Percentiles rank a stretch among this genome's conserved stretches.
These are phyloP conservation scores for Shiraia sp. DNA, from an alignment of 2,329 filamentous ascomycete genomes.

Conservation along the genomic window DNA sequence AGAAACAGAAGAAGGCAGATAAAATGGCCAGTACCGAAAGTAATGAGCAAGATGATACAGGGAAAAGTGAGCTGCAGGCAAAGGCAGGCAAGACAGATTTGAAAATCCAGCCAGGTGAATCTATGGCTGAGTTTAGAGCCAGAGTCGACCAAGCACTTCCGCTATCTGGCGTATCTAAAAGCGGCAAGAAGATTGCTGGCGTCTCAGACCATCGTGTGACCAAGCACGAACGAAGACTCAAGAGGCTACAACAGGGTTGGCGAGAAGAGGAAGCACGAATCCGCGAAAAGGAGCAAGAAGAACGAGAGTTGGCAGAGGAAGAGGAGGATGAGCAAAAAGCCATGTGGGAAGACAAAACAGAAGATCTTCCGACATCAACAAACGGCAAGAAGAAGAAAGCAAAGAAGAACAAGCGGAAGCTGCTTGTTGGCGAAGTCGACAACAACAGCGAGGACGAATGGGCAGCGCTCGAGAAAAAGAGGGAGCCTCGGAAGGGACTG, in stretches of 20 bases:
- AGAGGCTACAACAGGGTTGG: conserved; percentile 63
- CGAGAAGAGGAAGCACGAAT: conserved; percentile 56
- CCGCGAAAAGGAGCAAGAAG: conserved; percentile 78
- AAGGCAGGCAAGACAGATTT: conserved; percentile 10
- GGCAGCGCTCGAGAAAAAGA: conserved; percentile 67
- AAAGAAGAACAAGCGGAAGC: conserved; percentile 56
- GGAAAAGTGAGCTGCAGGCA: conserved; percentile 35
- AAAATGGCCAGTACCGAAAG: conserved; percentile 9
- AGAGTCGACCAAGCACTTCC: conserved; percentile 86
- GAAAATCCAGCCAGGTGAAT: conserved; percentile 78
- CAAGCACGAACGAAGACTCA: conserved; percentile 80
- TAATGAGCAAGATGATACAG: conserved; percentile 15
- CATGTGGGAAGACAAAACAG: conserved; percentile 65
- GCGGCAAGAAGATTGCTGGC: conserved; percentile 66
- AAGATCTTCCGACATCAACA: conserved; percentile 61
- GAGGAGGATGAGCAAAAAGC: conserved; percentile 66
- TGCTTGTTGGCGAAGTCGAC: conserved; percentile 53
- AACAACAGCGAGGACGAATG: conserved; percentile 74
- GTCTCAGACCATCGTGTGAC: conserved; percentile 69
- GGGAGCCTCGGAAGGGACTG: conserved; percentile 59
- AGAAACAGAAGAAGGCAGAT: conserved; percentile 53
- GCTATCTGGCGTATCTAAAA: conserved; percentile 65
- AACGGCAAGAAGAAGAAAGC: conserved; percentile 54
- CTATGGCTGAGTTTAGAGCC: conserved; percentile 76
- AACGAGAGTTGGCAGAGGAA: conserved; percentile 67